Conservation (phyloP, 164 flowering plant genomes). For the Stephania yunnanensis region DNA sequence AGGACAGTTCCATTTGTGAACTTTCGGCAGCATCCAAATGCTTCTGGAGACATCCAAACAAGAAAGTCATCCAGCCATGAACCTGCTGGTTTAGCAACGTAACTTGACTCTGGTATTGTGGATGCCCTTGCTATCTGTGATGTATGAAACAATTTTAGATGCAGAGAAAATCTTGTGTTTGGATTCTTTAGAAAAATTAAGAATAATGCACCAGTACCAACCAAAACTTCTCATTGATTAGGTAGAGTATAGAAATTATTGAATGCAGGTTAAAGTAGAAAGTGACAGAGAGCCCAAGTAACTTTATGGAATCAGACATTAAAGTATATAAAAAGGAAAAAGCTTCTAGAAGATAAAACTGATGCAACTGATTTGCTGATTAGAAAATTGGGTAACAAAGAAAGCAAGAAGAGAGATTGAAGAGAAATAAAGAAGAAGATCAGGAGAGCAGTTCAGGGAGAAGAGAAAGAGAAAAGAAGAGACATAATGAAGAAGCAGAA, state of each 20-base stretch:
- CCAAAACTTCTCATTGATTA: too few relatives aligned
- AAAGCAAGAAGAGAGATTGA: too few relatives aligned
- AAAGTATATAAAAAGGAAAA: too few relatives aligned
- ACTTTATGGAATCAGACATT: neutral
- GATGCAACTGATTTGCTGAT: too few relatives aligned
- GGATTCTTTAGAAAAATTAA: neutral
- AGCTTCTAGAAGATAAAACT: too few relatives aligned
- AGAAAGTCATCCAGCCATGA: constrained; percentile 99
- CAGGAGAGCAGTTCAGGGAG: too few relatives aligned
- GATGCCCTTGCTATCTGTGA: constrained; percentile 84
- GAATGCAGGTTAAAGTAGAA: neutral
- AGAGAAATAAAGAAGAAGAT: too few relatives aligned
- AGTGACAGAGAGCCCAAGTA: neutral
- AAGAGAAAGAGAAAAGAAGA: too few relatives aligned
- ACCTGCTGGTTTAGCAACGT: constrained; percentile 97
- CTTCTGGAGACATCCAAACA: constrained; percentile 98
- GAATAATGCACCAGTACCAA: too few relatives aligned
- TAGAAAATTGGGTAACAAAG: neutral
- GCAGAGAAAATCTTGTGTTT: neutral
- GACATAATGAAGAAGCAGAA: too few relatives aligned
- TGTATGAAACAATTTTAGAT: constrained; percentile 7
- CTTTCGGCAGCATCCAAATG: constrained; percentile 99
- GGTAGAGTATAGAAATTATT: neutral
- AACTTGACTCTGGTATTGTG: constrained; percentile 65
- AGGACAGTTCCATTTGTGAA: constrained; percentile 91